Base-by-base conservation (phyloP, 306 rosid species). In the Hippophae rhamnoides region DNA sequence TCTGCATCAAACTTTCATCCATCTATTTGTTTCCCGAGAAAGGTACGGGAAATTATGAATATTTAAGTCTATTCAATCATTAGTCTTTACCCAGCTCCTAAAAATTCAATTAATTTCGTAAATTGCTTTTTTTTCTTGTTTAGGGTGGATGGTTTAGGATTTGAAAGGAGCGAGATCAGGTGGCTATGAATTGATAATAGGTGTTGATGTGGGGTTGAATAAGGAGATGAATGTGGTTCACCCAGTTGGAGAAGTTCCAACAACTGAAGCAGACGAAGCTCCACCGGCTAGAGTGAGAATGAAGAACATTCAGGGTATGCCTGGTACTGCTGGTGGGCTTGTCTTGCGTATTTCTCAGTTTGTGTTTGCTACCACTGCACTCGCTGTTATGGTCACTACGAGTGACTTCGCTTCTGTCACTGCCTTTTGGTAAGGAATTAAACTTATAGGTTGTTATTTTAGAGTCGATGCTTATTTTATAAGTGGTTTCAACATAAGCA, bases 291-390 rank as follows among this genome's bases (percentile, higher is more conserved):
- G 86, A 62, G 82, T 76, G 72, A 78, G 98, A 79, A 83, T 87
- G 95, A 87, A 87, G 67, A 89, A 85, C 65, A 55, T 85, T 3
- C 89, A 82, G 55, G 98, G 98, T 43, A 90, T 90, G 98, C 95
- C 96, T 9, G 98, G 96, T 70, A 90, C 98, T 3, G 75, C 72
- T 7, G 86, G 89, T 31, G 98, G 98, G 51, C 75, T 90, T 3
- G 74, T 57, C 60, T 48, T 90, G 69, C 85, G 96, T 52, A 49
- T 82, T 13, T 60, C 64, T 23, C 96, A 87, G 81, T 67, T 90
- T 64, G 62, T 77, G 54, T 87, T 87, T 50, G 78, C 95, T 40
- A 79, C 82, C 64, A 85, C 83, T 14, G 84, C 96, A 9, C 81
- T 90, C 13, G 57, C 74, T 44, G 69, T 90, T 77, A 90, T 90